Evolutionary conservation across 2,329 filamentous ascomycete genomes (phyloP).

Genomic region (Botrytis galanthina): DNA sequence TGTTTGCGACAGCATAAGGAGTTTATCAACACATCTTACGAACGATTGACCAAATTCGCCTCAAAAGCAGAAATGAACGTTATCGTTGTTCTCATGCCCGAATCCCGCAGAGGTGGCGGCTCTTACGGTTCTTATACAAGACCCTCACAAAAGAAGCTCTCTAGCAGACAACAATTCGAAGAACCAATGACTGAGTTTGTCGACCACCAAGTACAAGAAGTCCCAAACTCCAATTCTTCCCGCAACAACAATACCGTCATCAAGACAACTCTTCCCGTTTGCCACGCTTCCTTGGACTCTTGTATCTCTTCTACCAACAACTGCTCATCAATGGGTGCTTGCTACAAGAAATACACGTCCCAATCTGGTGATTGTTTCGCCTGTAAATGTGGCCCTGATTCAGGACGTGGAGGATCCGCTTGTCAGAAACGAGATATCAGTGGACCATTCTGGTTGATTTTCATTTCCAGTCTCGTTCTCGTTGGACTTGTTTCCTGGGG

Average conservation of each 20-base stretch:
- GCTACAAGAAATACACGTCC: conserved; percentile 63
- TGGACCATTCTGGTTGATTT: conserved; percentile 83
- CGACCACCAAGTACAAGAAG: conserved; percentile 13
- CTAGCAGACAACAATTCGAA: conserved; percentile 32
- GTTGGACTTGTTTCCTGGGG: conserved; percentile 66
- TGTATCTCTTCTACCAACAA: conserved; percentile 70
- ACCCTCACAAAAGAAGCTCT: conserved; percentile 26
- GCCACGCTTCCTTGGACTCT: conserved; percentile 67
- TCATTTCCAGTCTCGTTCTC: conserved; percentile 68
- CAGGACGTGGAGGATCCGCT: conserved; percentile 60
- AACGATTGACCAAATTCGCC: conserved; percentile 33
- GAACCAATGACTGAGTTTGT: conserved; percentile 33
- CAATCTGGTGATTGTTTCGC: conserved; percentile 64
- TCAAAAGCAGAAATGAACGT: conserved; percentile 35
- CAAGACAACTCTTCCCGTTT: conserved; percentile 51
- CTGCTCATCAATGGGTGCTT: conserved; percentile 81
- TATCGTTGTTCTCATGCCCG: conserved; percentile 35
- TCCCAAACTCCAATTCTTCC: conserved; percentile 21
- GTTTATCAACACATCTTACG: conserved; percentile 8
- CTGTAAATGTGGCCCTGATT: conserved; percentile 61
- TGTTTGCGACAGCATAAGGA: background rate
- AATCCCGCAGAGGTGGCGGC: conserved; percentile 27
- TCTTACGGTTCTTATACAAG: conserved; percentile 36
- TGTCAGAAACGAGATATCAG: conserved; percentile 94
- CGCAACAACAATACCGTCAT: conserved; percentile 22